Evolutionary conservation across 495 filamentous ascomycete genomes (phyloP).

Genomic region (Trichoderma reesei): DNA sequence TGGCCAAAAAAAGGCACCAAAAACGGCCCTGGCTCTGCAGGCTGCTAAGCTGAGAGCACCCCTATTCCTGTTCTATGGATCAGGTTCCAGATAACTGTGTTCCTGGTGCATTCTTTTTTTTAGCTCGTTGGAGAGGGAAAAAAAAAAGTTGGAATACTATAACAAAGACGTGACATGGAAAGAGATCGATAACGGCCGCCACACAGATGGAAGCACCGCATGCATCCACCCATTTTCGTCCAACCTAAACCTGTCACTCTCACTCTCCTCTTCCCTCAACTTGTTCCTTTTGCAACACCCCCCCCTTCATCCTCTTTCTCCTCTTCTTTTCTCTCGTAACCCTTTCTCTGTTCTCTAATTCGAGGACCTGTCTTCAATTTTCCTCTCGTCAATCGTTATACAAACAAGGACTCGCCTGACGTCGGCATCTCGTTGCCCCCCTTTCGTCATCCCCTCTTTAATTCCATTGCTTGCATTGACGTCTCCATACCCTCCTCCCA

Average conservation of each 20-base stretch:
- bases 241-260: not conserved
- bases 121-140: too few species aligned
- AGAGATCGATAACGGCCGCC: not conserved
- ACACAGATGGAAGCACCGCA: not conserved
- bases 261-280: not conserved
- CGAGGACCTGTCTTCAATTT: not conserved
- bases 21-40: too few species aligned
- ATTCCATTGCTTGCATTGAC: not conserved
- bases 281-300: not conserved
- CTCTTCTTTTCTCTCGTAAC: not conserved
- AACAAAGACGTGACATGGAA: not conserved
- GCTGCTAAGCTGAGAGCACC: too few species aligned
- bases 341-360: not conserved
- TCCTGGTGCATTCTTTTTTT: not conserved
- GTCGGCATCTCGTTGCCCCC: not conserved
- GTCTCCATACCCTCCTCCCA: not conserved
- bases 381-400: conserved; percentile 3
- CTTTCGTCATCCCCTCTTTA: not conserved
- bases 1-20: too few species aligned
- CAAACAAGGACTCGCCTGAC: not conserved
- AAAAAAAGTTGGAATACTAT: too few species aligned
- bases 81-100: too few species aligned
- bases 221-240: not conserved
- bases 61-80: too few species aligned
- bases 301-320: not conserved